Evolutionary conservation across 768 basidiomycete genomes (phyloP), one percentile per base, ranked within the genome.

Genomic region (Suillus fuscotomentosus): DNA sequence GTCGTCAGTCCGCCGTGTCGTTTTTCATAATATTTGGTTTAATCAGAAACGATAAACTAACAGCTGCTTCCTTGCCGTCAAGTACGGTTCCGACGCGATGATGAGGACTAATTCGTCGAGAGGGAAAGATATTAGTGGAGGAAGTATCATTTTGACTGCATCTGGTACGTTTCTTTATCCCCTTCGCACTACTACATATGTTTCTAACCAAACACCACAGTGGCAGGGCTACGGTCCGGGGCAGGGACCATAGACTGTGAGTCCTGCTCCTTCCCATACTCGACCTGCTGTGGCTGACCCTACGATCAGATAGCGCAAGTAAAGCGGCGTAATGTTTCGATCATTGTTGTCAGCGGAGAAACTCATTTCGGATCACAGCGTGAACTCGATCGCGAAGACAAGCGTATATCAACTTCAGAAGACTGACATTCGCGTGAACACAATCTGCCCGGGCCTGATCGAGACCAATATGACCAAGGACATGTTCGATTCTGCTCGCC

Each of bases 401-500:
- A 81, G 88, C 13, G 86, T 88, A 5, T 92, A 89, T 74, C 91
- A 94, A 74, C 83, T 97, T 27, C 84, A 88, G 68, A 89, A 84
- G 72, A 89, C 87, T 1, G 90, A 94, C 75, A 84, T 98, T 68
- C 91, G 96, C 51, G 89, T 97, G 67, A 97, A 95, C 75, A 82
- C 89, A 51, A 87, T 97, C 69, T 96, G 94, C 71, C 96, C 96
- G 6, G 95, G 95, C 15, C 78, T 97, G 63, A 94, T 97, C 71
- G 92, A 97, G 79, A 98, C 95, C 10, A 91, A 89, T 59, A 97
- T 98, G 94, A 96, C 96, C 3, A 79, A 76, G 57, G 72, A 68
- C n/a, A 83, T 89, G 39, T 98, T 98, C 70, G 86, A 91, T 34
- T 83, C 83, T 57, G 95, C 95, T 36, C 86, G 90, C 27, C 75